Base-by-base conservation (phyloP, 257 asterid species). In the Ehretia macrophylla region DNA sequence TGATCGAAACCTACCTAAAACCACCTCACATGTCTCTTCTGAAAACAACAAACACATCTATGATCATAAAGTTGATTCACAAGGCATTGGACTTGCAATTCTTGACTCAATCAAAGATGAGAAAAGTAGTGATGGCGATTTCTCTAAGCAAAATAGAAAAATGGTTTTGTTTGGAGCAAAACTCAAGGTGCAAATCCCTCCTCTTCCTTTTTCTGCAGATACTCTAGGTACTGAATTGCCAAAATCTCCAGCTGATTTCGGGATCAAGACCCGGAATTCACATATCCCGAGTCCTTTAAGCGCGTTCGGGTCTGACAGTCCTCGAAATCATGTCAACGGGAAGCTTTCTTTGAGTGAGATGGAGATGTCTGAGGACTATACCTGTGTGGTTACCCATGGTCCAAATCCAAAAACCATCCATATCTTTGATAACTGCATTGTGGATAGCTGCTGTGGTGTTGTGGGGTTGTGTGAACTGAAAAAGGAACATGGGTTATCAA, bases 291-390 rank as follows among this genome's bases (percentile, higher is more conserved):
- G 81, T 69, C n/a, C n/a, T 12, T 67, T 62, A 11, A 56, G 68
- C 12, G 59, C 61, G 13, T 55, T 60, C 19, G 21, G 68, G 12
- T 39, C 68, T 40, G 48, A 62, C n/a, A 57, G 18, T 45, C 19
- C 60, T 16, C 19, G 74, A 10, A 63, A 46, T 32, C 76, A 77
- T 18, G 71, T 62, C 19, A 82, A 72, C 69, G 78, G 86, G 46
- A 85, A 78, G 64, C 75, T 91, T 0, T 83, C 94, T 32, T 62
- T 88, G 75, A 76, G 73, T 47, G 99, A 92, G 67, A 88, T 92
- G 95, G 96, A 92, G 82, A 83, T 76, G 16, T 88, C 91, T 9
- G 98, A 92, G 75, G 96, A 92, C n/a, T 92, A 92, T 48, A 88
- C 99, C 13, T 77, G 99, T 47, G 99, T 92, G 66, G 84, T 92